These are phyloP conservation scores for Cyberlindnera americana DNA, from an alignment of 805 yeast genomes.

Conservation along the genomic window DNA sequence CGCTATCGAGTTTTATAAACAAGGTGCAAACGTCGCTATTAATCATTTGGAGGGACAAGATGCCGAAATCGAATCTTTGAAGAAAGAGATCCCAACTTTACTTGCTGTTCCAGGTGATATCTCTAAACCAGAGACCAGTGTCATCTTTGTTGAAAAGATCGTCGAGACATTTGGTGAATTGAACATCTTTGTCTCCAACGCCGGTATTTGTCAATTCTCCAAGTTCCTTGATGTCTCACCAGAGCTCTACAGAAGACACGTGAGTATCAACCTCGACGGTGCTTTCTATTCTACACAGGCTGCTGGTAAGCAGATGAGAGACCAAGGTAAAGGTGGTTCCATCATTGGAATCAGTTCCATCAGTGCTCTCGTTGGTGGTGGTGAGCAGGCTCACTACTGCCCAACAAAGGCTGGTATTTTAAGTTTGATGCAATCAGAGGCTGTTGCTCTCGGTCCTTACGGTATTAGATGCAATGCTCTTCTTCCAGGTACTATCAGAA, in stretches of 20 bases:
- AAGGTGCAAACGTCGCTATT: conserved; percentile 41
- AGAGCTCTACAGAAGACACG: conserved; percentile 33
- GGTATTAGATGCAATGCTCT: conserved; percentile 44
- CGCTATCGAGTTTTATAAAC: conserved; percentile 38
- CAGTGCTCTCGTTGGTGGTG: conserved; percentile 45
- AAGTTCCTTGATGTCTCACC: conserved; percentile 40
- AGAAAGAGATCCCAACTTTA: conserved; percentile 18
- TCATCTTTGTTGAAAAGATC: conserved; percentile 28
- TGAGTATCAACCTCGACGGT: conserved; percentile 41
- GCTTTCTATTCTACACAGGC: conserved; percentile 44
- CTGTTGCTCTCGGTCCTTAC: conserved; percentile 40
- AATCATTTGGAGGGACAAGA: conserved; percentile 30
- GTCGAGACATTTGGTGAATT: conserved; percentile 38
- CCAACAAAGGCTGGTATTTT: conserved; percentile 46
- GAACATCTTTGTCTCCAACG: conserved; percentile 42
- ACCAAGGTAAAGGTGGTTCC: conserved; percentile 45
- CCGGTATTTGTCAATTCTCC: conserved; percentile 42
- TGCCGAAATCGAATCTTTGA: conserved; percentile 17
- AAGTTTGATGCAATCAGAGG: conserved; percentile 41
- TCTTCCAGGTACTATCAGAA: conserved; percentile 43
- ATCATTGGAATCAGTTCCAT: conserved; percentile 42
- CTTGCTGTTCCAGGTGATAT: conserved; percentile 45
- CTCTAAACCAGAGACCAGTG: conserved; percentile 36
- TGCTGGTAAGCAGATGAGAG: conserved; percentile 42
- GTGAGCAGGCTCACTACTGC: conserved; percentile 42